phyloP scores from a whole-genome alignment of 2,329 filamentous ascomycete species.

The Phaeoacremonium minimum region DNA sequence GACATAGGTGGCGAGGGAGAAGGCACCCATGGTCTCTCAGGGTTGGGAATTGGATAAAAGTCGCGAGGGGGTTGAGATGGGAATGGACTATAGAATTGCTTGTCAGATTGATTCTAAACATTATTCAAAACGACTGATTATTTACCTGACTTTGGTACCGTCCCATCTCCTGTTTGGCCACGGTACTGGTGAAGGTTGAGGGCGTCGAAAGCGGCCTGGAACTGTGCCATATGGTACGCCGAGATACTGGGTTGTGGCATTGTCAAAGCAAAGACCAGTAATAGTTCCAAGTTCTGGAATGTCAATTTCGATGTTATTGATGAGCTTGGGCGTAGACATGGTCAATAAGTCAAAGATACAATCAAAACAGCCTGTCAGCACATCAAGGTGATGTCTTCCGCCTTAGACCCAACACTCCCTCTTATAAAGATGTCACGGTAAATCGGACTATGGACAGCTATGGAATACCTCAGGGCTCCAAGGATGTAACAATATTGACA shows the following conservation, averaged over 20 bases:
- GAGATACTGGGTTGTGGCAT: slow-evolving; percentile 6
- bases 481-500: no score
- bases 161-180: slow-evolving; percentile 4
- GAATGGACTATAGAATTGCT: slow-evolving; percentile 6
- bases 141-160: slow-evolving; percentile 8
- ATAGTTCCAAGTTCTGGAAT: slow-evolving; percentile 7
- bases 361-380: no score
- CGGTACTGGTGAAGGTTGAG: background rate
- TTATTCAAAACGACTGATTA: background rate
- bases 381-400: no score
- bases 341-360: no score
- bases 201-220: slow-evolving; percentile 7
- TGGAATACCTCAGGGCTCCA: no score
- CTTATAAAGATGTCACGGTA: no score
- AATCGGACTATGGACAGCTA: no score
- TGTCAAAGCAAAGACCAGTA: slow-evolving; percentile 4
- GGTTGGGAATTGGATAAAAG: slow-evolving; percentile 8
- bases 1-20: background rate
- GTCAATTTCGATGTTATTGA: slow-evolving; percentile 1
- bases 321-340: background rate
- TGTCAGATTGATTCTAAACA: no score
- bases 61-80: slow-evolving; percentile 8
- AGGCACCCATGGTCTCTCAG: slow-evolving; percentile 6
- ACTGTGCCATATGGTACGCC: slow-evolving; percentile 8
- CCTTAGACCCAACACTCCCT: no score